phyloP scores from a whole-genome alignment of 257 asterid species.

The Solanum etuberosum region DNA sequence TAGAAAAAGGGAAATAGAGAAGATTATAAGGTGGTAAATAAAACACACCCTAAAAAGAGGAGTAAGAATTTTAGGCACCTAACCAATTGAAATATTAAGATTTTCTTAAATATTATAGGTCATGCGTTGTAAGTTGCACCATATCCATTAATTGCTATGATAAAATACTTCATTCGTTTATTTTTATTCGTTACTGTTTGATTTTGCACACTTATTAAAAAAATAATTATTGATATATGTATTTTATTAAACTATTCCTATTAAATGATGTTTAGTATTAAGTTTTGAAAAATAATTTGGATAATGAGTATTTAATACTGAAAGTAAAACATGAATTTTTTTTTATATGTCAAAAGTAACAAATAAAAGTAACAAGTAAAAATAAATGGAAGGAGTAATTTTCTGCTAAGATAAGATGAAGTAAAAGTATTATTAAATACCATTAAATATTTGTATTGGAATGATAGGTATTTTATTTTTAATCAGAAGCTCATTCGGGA shows the following conservation, averaged over 20 bases:
- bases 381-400: neutral
- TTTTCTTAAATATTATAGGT: neutral
- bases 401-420: neutral
- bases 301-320: no score
- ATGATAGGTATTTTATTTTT: no score
- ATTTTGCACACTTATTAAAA: no score
- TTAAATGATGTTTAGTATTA: no score
- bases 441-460: no score
- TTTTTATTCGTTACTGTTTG: neutral
- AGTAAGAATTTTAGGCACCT: neutral
- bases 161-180: no score
- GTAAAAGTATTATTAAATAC: neutral
- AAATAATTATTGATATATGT: no score
- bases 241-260: no score
- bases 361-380: neutral
- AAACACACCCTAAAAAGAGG: neutral
- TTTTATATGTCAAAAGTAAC: no score
- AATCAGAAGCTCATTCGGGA: neutral
- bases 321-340: rapidly evolving
- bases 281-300: rapidly evolving
- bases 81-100: neutral
- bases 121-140: neutral
- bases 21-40: neutral
- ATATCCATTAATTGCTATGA: neutral
- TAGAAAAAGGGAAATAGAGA: neutral